Percentiles rank a stretch among this genome's conserved stretches.
phyloP scores from a whole-genome alignment of 371 early-diverging fungal genomes.

The Gilbertella persicaria region DNA sequence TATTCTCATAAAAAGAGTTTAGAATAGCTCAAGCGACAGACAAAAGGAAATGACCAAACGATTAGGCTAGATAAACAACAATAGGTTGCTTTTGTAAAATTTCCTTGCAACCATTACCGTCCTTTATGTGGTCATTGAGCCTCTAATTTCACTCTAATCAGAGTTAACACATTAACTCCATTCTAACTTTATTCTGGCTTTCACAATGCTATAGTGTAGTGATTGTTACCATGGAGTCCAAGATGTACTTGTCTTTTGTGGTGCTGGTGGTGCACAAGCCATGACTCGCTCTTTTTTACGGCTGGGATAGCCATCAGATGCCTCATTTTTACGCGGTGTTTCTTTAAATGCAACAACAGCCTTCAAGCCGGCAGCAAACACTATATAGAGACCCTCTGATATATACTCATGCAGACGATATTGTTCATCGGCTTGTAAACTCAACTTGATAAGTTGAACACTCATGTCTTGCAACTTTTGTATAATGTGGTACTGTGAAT shows the following conservation, averaged over 20 bases:
- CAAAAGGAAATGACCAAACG: neutral
- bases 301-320: neutral
- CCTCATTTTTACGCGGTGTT: conserved; percentile 43
- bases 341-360: conserved; percentile 68
- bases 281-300: neutral
- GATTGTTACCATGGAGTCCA: conserved; percentile 13
- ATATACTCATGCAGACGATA: conserved; percentile 63
- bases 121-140: neutral
- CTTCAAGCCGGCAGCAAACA: conserved; percentile 58
- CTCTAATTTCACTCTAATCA: too few relatives aligned
- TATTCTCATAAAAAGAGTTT: too few relatives aligned
- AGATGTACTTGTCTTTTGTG: conserved; percentile 9
- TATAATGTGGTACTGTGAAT: conserved; percentile 53
- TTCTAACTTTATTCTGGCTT: too few relatives aligned
- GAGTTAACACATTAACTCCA: too few relatives aligned
- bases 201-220: too few relatives aligned
- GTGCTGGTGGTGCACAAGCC: conserved; percentile 4
- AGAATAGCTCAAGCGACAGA: neutral
- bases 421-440: conserved; percentile 58
- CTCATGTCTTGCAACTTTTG: conserved; percentile 53
- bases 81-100: too few relatives aligned
- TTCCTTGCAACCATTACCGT: neutral
- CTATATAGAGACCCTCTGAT: conserved; percentile 56
- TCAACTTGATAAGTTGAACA: conserved; percentile 51
- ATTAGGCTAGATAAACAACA: too few relatives aligned